Percentiles rank a stretch among this genome's conserved stretches.
These are phyloP conservation scores for Fusarium liriodendri DNA, from an alignment of 2,329 filamentous ascomycete species.

Conservation along the genomic window DNA sequence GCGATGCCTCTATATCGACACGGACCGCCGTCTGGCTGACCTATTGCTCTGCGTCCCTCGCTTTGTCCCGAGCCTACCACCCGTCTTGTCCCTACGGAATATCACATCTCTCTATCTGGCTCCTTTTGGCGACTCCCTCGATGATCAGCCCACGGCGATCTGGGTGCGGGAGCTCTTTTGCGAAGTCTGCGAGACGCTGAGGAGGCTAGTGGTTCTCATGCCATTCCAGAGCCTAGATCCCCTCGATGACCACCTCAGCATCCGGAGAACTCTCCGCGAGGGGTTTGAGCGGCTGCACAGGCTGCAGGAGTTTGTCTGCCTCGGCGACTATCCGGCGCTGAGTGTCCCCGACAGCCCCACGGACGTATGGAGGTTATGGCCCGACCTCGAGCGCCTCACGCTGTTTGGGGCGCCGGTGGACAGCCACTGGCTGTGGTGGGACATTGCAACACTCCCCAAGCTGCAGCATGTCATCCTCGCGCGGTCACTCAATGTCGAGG, in stretches of 20 bases:
- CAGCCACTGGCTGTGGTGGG: slow-evolving; percentile 53
- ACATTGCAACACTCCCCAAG: slow-evolving; percentile 50
- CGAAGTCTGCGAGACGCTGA: slow-evolving; percentile 53
- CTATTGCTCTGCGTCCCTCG: slow-evolving; percentile 51
- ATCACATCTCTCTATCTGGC: slow-evolving; percentile 56
- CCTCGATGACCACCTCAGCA: slow-evolving; percentile 54
- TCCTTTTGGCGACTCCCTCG: slow-evolving; percentile 51
- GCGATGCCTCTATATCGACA: slow-evolving; percentile 59
- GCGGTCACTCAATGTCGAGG: slow-evolving; percentile 47
- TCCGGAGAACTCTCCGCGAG: slow-evolving; percentile 55
- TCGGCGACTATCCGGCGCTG: slow-evolving; percentile 59
- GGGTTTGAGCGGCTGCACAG: slow-evolving; percentile 56
- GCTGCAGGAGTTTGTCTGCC: slow-evolving; percentile 61
- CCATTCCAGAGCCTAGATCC: slow-evolving; percentile 57
- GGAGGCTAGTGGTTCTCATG: slow-evolving; percentile 60
- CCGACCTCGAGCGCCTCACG: slow-evolving; percentile 54
- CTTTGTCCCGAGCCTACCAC: slow-evolving; percentile 45
- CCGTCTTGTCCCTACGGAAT: slow-evolving; percentile 44
- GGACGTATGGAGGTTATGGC: slow-evolving; percentile 58
- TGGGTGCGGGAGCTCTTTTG: slow-evolving; percentile 57
- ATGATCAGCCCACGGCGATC: slow-evolving; percentile 53
- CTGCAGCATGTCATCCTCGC: slow-evolving; percentile 58
- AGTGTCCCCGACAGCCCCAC: slow-evolving; percentile 47
- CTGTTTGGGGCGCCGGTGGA: slow-evolving; percentile 55
- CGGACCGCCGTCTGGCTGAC: slow-evolving; percentile 48